These are phyloP conservation scores for Ceratocystis papillata DNA, from an alignment of 2,329 filamentous ascomycete genomes.

Conservation along the genomic window DNA sequence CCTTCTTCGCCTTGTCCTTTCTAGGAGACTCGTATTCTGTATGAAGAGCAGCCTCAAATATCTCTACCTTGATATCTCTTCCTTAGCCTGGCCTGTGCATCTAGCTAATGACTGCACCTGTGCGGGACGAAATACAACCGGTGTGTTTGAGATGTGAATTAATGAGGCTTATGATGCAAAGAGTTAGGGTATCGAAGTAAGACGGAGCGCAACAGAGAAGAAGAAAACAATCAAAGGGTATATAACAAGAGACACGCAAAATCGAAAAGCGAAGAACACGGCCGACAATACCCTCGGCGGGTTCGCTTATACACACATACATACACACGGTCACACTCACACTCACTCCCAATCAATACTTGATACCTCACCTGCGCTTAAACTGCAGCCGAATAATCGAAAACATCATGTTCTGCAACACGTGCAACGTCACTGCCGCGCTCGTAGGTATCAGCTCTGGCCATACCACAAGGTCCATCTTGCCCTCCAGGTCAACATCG, in stretches of 20 bases:
- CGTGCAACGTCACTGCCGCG: conserved; percentile 55
- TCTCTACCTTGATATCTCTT: neutral
- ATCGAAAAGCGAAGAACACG: neutral
- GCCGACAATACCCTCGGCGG: neutral
- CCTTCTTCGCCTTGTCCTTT: neutral
- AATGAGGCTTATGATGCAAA: neutral
- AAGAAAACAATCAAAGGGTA: neutral
- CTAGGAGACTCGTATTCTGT: conserved; percentile 2
- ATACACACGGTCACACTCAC: too few species aligned
- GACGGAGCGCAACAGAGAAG: neutral
- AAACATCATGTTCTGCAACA: conserved; percentile 62
- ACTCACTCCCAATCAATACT: too few species aligned
- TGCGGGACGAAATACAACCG: neutral
- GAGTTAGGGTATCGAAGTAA: neutral
- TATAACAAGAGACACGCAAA: conserved; percentile 1
- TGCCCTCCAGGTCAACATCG: conserved; percentile 53
- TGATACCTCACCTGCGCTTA: conserved; percentile 28
- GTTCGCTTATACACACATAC: neutral
- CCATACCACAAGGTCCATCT: conserved; percentile 53
- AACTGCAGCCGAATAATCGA: conserved; percentile 57
- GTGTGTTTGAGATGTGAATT: neutral
- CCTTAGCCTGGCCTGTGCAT: neutral
- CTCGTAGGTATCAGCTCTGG: conserved; percentile 56
- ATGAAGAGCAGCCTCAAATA: neutral
- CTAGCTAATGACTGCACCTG: neutral